phyloP scores from a whole-genome alignment of 208 protist species.

The Ichthyophonus hoferi region DNA sequence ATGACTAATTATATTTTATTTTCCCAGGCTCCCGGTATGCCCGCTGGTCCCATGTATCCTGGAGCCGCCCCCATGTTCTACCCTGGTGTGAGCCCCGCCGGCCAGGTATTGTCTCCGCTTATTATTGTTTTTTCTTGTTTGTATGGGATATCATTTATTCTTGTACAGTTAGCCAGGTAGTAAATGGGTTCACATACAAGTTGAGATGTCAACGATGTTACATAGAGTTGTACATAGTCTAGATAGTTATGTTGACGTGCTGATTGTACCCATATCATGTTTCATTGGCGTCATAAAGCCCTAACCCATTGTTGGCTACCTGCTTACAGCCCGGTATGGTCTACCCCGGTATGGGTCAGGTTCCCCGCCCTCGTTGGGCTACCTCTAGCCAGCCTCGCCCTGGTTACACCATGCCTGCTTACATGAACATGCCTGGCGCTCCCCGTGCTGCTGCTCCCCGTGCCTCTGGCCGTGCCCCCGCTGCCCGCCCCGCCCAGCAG shows the following conservation, averaged over 20 bases:
- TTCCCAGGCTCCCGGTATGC: constrained; percentile 12
- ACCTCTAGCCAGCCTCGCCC: neutral
- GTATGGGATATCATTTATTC: too few relatives aligned
- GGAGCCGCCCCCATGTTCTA: constrained; percentile 17
- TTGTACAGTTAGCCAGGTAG: too few relatives aligned
- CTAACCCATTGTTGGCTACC: too few relatives aligned
- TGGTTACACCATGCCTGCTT: neutral
- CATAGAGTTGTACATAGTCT: too few relatives aligned
- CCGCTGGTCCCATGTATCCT: constrained; percentile 14
- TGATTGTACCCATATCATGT: too few relatives aligned
- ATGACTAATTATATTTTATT: too few relatives aligned
- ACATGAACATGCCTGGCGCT: neutral
- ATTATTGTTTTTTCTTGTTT: too few relatives aligned
- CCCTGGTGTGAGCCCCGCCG: neutral
- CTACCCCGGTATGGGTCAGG: neutral
- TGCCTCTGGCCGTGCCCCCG: neutral
- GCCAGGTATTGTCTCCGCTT: neutral
- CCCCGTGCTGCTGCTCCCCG: constrained; percentile 5
- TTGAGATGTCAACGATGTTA: too few relatives aligned
- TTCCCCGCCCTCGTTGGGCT: constrained; percentile 3
- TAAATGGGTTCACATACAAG: too few relatives aligned
- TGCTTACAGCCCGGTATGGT: neutral
- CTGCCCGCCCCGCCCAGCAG: neutral
- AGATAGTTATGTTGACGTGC: too few relatives aligned
- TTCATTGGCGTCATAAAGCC: too few relatives aligned